phyloP scores from a whole-genome alignment of 495 filamentous ascomycete species.

The Penicillium herquei region DNA sequence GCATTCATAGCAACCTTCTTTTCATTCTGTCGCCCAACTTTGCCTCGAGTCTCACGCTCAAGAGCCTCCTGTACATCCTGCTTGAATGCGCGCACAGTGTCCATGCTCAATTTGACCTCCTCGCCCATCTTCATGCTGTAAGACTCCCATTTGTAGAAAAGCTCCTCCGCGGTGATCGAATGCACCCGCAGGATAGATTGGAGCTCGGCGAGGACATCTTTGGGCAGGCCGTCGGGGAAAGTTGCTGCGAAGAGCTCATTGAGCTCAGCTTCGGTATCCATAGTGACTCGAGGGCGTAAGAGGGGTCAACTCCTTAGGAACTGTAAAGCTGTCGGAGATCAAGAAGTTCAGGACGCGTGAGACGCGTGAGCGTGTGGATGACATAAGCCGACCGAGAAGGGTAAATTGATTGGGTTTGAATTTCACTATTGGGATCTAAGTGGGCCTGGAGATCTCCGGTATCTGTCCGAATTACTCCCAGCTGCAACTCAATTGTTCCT shows the following conservation, averaged over 20 bases:
- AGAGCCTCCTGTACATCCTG: slow-evolving; percentile 80
- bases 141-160: slow-evolving; percentile 97
- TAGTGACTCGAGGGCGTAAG: slow-evolving; percentile 7
- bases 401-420: slow-evolving; percentile 15
- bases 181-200: slow-evolving; percentile 82
- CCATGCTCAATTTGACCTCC: slow-evolving; percentile 65
- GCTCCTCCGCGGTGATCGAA: slow-evolving; percentile 70
- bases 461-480: slow-evolving; percentile 1
- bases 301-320: too few species aligned
- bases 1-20: slow-evolving; percentile 55
- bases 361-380: slow-evolving; percentile 22
- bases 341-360: slow-evolving; percentile 16
- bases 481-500: slow-evolving; percentile 3
- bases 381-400: slow-evolving; percentile 20
- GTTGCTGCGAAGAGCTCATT: slow-evolving; percentile 64
- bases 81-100: slow-evolving; percentile 73
- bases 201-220: slow-evolving; percentile 75
- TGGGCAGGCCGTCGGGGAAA: slow-evolving; percentile 55
- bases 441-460: slow-evolving; percentile 1
- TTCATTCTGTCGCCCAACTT: slow-evolving; percentile 57
- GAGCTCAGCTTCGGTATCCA: slow-evolving; percentile 51
- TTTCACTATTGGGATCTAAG: background rate
- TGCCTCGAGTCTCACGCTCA: slow-evolving; percentile 66
- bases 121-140: slow-evolving; percentile 94
- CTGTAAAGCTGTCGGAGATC: slow-evolving; percentile 1